A percentile compares a stretch with the other conserved stretches of the same genome.
These are phyloP conservation scores for Prunus campanulata DNA, from an alignment of 306 rosid genomes.

Conservation along the genomic window DNA sequence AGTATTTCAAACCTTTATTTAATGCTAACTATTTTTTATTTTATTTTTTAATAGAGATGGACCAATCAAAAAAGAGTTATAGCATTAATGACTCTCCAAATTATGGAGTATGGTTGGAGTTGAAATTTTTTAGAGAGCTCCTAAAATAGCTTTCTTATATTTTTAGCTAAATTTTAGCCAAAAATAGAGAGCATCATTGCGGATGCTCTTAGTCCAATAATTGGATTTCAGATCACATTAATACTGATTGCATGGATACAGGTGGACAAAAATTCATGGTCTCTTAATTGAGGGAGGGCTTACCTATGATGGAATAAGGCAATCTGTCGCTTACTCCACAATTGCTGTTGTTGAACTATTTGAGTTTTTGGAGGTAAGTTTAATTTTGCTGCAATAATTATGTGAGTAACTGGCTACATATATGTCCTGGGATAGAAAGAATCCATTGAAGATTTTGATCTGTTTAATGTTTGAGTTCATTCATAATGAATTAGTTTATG, in stretches of 20 bases:
- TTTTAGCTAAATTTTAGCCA: too few species aligned
- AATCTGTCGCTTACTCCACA: slow-evolving; percentile 44
- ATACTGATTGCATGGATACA: slow-evolving; percentile 30
- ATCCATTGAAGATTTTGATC: slow-evolving; percentile 5
- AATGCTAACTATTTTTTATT: too few species aligned
- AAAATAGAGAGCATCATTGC: too few species aligned
- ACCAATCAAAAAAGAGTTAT: too few species aligned
- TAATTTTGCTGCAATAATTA: slow-evolving; percentile 3
- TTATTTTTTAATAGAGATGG: too few species aligned
- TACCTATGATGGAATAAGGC: slow-evolving; percentile 33
- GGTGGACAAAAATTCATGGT: slow-evolving; percentile 88
- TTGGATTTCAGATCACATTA: neutral
- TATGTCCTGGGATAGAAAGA: neutral
- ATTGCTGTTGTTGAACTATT: slow-evolving; percentile 80
- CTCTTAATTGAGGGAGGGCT: slow-evolving; percentile 96
- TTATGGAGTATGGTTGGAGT: too few species aligned
- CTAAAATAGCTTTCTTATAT: too few species aligned
- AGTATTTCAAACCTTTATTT: too few species aligned
- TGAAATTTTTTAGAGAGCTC: too few species aligned
- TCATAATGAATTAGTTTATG: neutral
- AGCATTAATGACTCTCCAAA: too few species aligned
- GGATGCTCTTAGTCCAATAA: neutral
- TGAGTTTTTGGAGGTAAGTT: slow-evolving; percentile 69
- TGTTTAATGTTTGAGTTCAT: neutral
- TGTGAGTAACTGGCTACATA: neutral